A percentile compares a stretch with the other conserved stretches of the same genome.
Conservation (phyloP, 1,139 yeast genomes). For the Suzukiozyma palmioleophila region DNA sequence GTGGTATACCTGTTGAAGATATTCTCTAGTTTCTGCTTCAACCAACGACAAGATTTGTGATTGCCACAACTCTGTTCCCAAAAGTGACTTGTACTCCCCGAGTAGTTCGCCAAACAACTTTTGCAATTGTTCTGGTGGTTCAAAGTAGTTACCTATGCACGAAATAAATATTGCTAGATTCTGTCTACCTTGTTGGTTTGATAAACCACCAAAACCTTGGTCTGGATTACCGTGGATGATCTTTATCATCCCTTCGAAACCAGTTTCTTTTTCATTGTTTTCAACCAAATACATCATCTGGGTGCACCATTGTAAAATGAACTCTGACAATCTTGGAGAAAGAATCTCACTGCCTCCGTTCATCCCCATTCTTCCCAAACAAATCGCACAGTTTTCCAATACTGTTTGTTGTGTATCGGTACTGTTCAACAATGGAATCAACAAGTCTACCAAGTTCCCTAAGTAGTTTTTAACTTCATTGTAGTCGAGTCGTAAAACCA, state of each 20-base stretch:
- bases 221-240: slow-evolving; percentile 64
- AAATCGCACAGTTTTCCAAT: slow-evolving; percentile 85
- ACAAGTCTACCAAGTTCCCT: slow-evolving; percentile 52
- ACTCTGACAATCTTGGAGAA: slow-evolving; percentile 53
- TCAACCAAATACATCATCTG: slow-evolving; percentile 63
- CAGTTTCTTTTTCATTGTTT: slow-evolving; percentile 76
- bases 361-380: slow-evolving; percentile 85
- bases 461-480: slow-evolving; percentile 57
- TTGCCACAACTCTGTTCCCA: slow-evolving; percentile 41
- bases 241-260: slow-evolving; percentile 72
- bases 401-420: slow-evolving; percentile 60
- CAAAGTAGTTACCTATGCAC: slow-evolving; percentile 58
- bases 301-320: slow-evolving; percentile 62
- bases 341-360: slow-evolving; percentile 53
- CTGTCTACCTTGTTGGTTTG: slow-evolving; percentile 42
- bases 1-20: slow-evolving; percentile 21
- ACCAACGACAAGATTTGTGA: slow-evolving; percentile 27
- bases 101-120: slow-evolving; percentile 42
- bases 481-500: slow-evolving; percentile 54
- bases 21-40: slow-evolving; percentile 26
- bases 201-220: slow-evolving; percentile 48
- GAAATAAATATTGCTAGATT: slow-evolving; percentile 55
- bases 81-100: slow-evolving; percentile 41
- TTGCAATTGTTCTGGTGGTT: slow-evolving; percentile 45
- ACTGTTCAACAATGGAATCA: slow-evolving; percentile 62